Evolutionary conservation across 805 yeast species (phyloP).

Genomic region (Pichia eremophila): DNA sequence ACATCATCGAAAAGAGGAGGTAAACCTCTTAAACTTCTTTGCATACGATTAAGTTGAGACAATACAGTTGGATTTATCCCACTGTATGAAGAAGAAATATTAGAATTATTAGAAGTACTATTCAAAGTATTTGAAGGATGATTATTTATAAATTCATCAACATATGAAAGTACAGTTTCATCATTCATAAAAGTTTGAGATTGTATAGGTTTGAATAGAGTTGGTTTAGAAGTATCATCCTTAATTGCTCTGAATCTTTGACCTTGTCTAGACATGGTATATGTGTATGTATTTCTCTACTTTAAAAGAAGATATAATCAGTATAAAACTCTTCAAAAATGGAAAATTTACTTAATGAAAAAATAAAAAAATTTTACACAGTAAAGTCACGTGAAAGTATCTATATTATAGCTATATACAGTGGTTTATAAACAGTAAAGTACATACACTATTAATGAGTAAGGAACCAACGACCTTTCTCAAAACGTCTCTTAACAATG

Average conservation of each 20-base stretch:
- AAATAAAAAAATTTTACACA: no score
- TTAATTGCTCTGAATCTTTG: slow-evolving; percentile 7
- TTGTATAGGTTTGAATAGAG: slow-evolving; percentile 8
- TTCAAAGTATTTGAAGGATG: slow-evolving; percentile 2
- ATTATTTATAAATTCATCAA: slow-evolving; percentile 8
- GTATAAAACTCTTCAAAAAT: no score
- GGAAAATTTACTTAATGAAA: no score
- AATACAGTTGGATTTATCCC: slow-evolving; percentile 23
- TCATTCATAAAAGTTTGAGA: slow-evolving; percentile 10
- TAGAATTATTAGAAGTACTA: neutral
- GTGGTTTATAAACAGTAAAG: no score
- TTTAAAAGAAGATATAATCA: no score
- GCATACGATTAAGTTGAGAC: slow-evolving; percentile 28
- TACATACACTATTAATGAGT: slow-evolving; percentile 41
- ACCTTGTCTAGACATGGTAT: slow-evolving; percentile 7
- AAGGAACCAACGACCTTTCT: slow-evolving; percentile 90
- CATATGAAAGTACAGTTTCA: slow-evolving; percentile 7
- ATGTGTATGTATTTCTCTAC: no score
- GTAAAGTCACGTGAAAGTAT: no score
- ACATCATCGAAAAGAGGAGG: slow-evolving; percentile 27
- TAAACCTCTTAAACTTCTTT: slow-evolving; percentile 29
- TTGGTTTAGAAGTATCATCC: slow-evolving; percentile 10
- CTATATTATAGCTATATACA: no score
- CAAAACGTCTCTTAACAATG: slow-evolving; percentile 65
- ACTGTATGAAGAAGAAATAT: slow-evolving; percentile 8